A percentile compares a stretch with the other conserved stretches of the same genome.
phyloP scores from a whole-genome alignment of 2,329 filamentous ascomycete species.

The Verticillium klebahnii region DNA sequence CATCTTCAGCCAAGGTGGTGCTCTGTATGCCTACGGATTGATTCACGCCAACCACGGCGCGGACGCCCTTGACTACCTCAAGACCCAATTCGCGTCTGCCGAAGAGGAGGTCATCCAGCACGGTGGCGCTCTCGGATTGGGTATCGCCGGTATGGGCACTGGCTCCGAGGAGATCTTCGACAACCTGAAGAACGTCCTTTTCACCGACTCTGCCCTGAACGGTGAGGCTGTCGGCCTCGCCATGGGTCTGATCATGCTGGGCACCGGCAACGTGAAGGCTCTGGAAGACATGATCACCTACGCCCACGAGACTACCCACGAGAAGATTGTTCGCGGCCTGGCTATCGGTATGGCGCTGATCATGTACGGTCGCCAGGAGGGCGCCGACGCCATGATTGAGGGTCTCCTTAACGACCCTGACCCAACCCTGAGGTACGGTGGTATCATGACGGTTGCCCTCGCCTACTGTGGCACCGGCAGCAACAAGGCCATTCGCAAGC shows the following conservation, averaged over 20 bases:
- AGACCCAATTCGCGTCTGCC: conserved; percentile 67
- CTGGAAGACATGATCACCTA: conserved; percentile 97
- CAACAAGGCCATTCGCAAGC: conserved; percentile 96
- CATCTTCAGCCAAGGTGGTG: conserved; percentile 92
- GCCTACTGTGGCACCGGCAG: conserved; percentile 96
- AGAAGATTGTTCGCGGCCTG: conserved; percentile 96
- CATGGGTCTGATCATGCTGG: conserved; percentile 98
- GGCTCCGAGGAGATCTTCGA: conserved; percentile 88
- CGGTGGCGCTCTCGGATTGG: conserved; percentile 88
- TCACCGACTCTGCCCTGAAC: conserved; percentile 91
- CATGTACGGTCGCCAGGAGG: conserved; percentile 95
- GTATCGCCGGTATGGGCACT: conserved; percentile 96
- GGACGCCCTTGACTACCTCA: conserved; percentile 77
- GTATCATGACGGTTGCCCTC: conserved; percentile 97
- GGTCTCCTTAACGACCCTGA: conserved; percentile 90
- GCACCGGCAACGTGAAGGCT: conserved; percentile 91
- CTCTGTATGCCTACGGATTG: conserved; percentile 88
- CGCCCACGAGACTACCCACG: conserved; percentile 94
- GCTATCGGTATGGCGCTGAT: conserved; percentile 96
- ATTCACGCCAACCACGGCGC: conserved; percentile 98
- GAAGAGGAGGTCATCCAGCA: conserved; percentile 95
- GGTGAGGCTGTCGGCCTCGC: conserved; percentile 93
- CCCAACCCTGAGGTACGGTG: conserved; percentile 88
- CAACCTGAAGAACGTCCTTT: conserved; percentile 82
- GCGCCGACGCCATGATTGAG: conserved; percentile 90